A percentile compares a stretch with the other conserved stretches of the same genome.
Conservation (phyloP, 2,329 filamentous ascomycete genomes). For the Fusarium sp. region DNA sequence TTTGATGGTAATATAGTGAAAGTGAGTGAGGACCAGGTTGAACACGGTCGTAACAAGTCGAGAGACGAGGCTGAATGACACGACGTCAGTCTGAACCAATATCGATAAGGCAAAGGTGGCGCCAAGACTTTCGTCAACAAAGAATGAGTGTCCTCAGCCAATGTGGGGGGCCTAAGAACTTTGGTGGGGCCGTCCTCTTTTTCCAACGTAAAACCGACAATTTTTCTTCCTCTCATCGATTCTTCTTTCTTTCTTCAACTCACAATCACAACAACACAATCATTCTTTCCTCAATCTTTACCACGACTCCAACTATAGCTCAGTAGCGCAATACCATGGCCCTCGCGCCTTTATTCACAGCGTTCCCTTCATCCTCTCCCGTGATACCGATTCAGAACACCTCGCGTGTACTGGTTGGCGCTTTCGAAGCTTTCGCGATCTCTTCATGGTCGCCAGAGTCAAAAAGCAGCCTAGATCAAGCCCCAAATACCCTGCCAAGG, state of each 20-base stretch:
- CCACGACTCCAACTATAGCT: conserved; percentile 14
- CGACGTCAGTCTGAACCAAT: conserved; percentile 39
- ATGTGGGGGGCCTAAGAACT: conserved; percentile 14
- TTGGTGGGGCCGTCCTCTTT: conserved; percentile 37
- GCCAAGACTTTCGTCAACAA: conserved; percentile 5
- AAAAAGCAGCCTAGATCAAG: conserved; percentile 87
- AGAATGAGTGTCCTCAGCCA: conserved; percentile 15
- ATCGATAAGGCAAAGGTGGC: conserved; percentile 32
- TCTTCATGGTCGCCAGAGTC: conserved; percentile 82
- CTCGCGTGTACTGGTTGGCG: conserved; percentile 62
- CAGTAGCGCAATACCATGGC: conserved; percentile 36
- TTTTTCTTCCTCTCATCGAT: conserved; percentile 20
- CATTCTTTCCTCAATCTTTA: neutral
- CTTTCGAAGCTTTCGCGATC: conserved; percentile 92
- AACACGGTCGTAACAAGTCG: conserved; percentile 35
- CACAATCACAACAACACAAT: conserved; percentile 7
- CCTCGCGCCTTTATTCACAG: conserved; percentile 5
- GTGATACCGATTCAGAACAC: conserved; percentile 33
- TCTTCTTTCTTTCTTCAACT: conserved; percentile 30
- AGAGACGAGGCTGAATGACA: conserved; percentile 36
- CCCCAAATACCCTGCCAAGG: conserved; percentile 85
- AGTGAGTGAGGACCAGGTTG: conserved; percentile 21
- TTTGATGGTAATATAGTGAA: neutral
- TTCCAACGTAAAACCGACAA: conserved; percentile 28
- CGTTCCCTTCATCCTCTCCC: neutral